Conservation (phyloP, 768 basidiomycete species). For the Suillus sp. region DNA sequence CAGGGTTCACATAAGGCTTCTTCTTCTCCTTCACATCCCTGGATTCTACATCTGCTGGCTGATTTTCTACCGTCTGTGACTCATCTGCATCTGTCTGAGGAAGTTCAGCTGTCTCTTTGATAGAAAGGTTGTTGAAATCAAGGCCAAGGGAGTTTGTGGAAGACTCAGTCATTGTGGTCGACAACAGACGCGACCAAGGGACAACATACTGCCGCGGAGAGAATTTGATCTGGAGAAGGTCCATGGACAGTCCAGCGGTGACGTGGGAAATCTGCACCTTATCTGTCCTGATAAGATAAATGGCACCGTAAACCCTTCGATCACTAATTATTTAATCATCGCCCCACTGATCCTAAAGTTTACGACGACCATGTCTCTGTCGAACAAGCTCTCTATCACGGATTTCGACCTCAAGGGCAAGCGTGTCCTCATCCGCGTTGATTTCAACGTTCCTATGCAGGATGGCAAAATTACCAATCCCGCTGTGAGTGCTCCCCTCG, state of each 20-base stretch:
- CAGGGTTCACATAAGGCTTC: conserved; percentile 78
- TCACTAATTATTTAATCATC: conserved; percentile 20
- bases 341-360: conserved; percentile 12
- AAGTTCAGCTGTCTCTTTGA: conserved; percentile 33
- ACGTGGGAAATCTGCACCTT: conserved; percentile 17
- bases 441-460: conserved; percentile 94
- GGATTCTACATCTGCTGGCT: conserved; percentile 2
- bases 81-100: conserved; percentile 20
- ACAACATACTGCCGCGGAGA: conserved; percentile 3
- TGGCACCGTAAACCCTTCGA: conserved; percentile 2
- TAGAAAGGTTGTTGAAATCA: conserved; percentile 56
- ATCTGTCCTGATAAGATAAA: conserved; percentile 19
- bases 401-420: conserved; percentile 87
- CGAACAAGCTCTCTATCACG: conserved; percentile 91
- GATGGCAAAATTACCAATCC: conserved; percentile 95
- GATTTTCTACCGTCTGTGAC: conserved; percentile 22
- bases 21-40: conserved; percentile 50
- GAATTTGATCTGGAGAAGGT: conserved; percentile 3
- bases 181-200: conserved; percentile 13
- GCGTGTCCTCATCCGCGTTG: conserved; percentile 91
- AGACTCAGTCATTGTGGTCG: conserved; percentile 41
- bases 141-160: conserved; percentile 70
- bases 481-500: conserved; percentile 61
- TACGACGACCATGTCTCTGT: conserved; percentile 77
- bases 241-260: conserved; percentile 9